Base-by-base conservation (phyloP, 164 flowering plant species). In the Vitis rotundifolia region DNA sequence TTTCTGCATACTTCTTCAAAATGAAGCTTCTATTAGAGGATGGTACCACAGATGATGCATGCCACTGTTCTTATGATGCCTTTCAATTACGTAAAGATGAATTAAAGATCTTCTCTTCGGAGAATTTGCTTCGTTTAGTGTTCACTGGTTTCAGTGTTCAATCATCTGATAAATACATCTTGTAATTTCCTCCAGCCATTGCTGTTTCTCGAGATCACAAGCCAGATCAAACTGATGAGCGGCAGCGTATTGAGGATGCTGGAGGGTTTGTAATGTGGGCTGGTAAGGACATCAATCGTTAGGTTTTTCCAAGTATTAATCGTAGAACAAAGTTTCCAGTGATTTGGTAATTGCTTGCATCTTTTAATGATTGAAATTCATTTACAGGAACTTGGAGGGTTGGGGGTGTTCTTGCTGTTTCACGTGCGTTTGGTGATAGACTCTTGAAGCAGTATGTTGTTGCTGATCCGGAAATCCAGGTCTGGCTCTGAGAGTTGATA, bases 211-310 rank as follows among this genome's bases (percentile, higher is more conserved):
- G 99, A 59, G 99, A 94, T 79, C 99, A 94, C 83, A 94, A 94
- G 81, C 99, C 99, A 16, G 99, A 94, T 72, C 98, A 94, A 77
- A 87, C 84, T 62, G 99, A 94, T 82, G 99, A 94, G 81, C 82
- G 98, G 47, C 93, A 89, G 68, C 85, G 99, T 44, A 94, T 95
- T 81, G 99, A 95, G 75, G 89, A 95, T 78, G 99, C 99, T 63
- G 99, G 99, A 64, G 99, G 99, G 14, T 95, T 92, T 81, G 99
- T 95, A 61, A 90, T 95, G 97, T 95, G 99, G 98, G 98, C 98
- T 66, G 98, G 98, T 91, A 78, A 59, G 76, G 62, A 51, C 12
- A 19, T 56, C 13, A 18, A 48, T 2, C 12, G 9, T 12, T 12
- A 15, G 26, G 1, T 26, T 68, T 65, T 60, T 29, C 8, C 9